Evolutionary conservation across 768 basidiomycete species (phyloP), one percentile per base, ranked within the genome.

Genomic region (Hydnomerulius pinastri): DNA sequence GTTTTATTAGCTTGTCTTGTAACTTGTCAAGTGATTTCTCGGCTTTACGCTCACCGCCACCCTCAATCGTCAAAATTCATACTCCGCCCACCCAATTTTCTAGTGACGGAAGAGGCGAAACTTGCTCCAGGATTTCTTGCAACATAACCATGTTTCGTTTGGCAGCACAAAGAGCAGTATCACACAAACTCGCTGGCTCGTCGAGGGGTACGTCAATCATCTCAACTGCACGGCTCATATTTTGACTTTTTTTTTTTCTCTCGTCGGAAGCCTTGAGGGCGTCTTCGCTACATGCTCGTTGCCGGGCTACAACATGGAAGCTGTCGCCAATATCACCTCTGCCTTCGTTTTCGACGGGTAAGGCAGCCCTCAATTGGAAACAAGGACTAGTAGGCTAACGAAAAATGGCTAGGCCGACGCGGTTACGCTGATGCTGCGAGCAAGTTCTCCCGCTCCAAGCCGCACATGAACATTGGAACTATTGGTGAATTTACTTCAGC

Each of bases 381-480:
- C 18, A 59, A 57, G 54, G 46, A 43, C 56, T 43, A 48, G 13
- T 49, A 15, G 35, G 15, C 37, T 29, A 33, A 29, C 17, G 24
- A n/a, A n/a, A 24, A 40, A 30, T 36, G 6, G 33, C 25, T 33
- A 27, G 48, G 52, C 12, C 53, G 64, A 38, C 81, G 90, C 65
- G 79, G 86, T 17, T 92, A 92, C 72, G 90, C 90, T 41, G 91
- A 92, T 55, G 72, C 73, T 39, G 64, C 68, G 4, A 40, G 59
- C 35, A 80, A 79, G 60, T 93, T 81, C 72, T 78, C 83, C 38
- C 87, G 91, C 33, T 72, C 73, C 15, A 93, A 93, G 68, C 89
- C 91, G 46, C 92, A 95, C 67, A 87, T 96, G 88, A 96, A 96
- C 77, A 90, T 96, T 63, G 92, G 92, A 57, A 94, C 92, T 43